These are phyloP conservation scores for Pyronema domesticum DNA, from an alignment of 495 filamentous ascomycete genomes.

Conservation along the genomic window DNA sequence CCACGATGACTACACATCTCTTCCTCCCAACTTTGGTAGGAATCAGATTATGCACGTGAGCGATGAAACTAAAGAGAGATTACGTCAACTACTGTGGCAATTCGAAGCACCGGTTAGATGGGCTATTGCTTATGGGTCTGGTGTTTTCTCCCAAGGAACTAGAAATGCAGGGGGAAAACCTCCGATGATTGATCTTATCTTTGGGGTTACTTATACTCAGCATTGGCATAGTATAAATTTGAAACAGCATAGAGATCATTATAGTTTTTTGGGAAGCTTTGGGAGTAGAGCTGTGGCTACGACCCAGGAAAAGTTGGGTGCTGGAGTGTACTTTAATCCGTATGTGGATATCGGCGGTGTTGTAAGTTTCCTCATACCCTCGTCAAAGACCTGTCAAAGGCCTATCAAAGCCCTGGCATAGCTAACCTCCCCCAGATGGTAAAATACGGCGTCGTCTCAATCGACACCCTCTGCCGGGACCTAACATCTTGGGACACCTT, in stretches of 20 bases:
- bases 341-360: constrained; percentile 92
- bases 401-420: background rate
- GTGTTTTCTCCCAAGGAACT: constrained; percentile 73
- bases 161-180: constrained; percentile 34
- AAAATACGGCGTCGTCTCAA: constrained; percentile 92
- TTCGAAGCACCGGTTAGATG: constrained; percentile 88
- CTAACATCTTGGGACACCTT: constrained; percentile 78
- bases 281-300: constrained; percentile 67
- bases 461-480: constrained; percentile 71
- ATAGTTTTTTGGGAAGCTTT: constrained; percentile 67
- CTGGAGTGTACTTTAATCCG: constrained; percentile 93
- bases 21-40: constrained; percentile 34
- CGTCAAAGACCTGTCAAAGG: background rate
- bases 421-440: constrained; percentile 35
- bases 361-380: constrained; percentile 4
- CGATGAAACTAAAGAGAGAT: constrained; percentile 75
- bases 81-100: constrained; percentile 78
- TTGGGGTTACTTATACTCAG: constrained; percentile 84
- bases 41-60: constrained; percentile 94
- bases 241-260: constrained; percentile 74
- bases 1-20: background rate
- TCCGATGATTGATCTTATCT: constrained; percentile 93
- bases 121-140: constrained; percentile 92
- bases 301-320: constrained; percentile 74
- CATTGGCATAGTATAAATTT: constrained; percentile 95